Conservation (phyloP, 306 rosid species). For the Pachyrhizus erosus region DNA sequence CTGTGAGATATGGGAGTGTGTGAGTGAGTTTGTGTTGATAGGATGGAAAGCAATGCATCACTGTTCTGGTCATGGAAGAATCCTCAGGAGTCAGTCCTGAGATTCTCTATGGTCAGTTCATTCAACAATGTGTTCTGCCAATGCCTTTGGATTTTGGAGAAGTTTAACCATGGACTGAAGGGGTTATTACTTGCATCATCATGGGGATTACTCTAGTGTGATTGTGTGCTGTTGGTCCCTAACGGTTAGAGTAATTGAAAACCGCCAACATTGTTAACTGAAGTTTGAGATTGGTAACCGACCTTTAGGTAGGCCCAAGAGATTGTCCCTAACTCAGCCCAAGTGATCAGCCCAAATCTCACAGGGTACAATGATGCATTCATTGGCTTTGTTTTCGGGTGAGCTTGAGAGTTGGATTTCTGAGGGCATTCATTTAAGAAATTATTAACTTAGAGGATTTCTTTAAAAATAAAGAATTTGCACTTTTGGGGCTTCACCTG, state of each 20-base stretch:
- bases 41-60: conserved; percentile 7
- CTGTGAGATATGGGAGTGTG: neutral
- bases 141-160: neutral
- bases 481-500: neutral
- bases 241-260: neutral
- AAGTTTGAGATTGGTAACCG: neutral
- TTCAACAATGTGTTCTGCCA: neutral
- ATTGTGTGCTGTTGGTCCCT: neutral
- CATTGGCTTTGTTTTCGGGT: neutral
- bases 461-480: neutral
- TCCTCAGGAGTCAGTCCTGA: neutral
- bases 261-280: neutral
- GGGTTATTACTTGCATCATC: neutral
- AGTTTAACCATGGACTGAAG: neutral
- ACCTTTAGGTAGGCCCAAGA: neutral
- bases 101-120: neutral
- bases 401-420: neutral
- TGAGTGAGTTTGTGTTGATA: conserved; percentile 4
- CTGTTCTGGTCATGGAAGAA: neutral
- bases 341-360: neutral
- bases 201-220: neutral
- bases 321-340: neutral
- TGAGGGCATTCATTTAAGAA: neutral
- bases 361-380: neutral
- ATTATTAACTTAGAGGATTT: neutral